These are phyloP conservation scores for Quercus berberidifolia DNA, from an alignment of 306 rosid species.

Conservation along the genomic window DNA sequence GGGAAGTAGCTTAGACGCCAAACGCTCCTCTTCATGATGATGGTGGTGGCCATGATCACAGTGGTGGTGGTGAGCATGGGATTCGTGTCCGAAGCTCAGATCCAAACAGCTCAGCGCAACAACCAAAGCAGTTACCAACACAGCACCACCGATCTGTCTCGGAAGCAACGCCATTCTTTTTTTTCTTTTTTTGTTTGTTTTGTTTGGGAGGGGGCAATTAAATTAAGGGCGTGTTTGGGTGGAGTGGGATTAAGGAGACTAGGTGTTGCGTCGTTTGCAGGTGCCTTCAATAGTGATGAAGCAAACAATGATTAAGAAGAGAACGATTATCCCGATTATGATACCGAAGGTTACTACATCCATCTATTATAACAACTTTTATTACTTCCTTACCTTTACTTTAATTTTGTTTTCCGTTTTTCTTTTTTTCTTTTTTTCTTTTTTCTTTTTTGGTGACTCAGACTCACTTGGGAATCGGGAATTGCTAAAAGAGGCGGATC, in stretches of 20 bases:
- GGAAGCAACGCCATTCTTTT: constrained; percentile 31
- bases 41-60: constrained; percentile 34
- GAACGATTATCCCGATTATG: constrained; percentile 68
- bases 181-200: neutral
- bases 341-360: constrained; percentile 77
- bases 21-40: constrained; percentile 12
- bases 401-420: neutral
- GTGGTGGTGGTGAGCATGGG: constrained; percentile 2
- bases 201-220: too few relatives aligned
- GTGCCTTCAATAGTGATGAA: constrained; percentile 82
- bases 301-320: constrained; percentile 59
- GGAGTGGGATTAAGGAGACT: constrained; percentile 14
- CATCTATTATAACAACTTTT: constrained; percentile 19
- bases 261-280: constrained; percentile 40
- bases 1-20: constrained; percentile 45
- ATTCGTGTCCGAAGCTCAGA: constrained; percentile 33
- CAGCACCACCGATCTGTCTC: neutral
- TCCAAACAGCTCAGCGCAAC: constrained; percentile 37
- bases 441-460: neutral
- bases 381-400: too few relatives aligned
- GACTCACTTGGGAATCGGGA: too few relatives aligned
- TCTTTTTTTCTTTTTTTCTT: neutral
- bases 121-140: constrained; percentile 27
- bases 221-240: neutral
- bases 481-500: too few relatives aligned